Base-by-base conservation (phyloP, 495 filamentous ascomycete genomes). In the Zalerion maritima region DNA sequence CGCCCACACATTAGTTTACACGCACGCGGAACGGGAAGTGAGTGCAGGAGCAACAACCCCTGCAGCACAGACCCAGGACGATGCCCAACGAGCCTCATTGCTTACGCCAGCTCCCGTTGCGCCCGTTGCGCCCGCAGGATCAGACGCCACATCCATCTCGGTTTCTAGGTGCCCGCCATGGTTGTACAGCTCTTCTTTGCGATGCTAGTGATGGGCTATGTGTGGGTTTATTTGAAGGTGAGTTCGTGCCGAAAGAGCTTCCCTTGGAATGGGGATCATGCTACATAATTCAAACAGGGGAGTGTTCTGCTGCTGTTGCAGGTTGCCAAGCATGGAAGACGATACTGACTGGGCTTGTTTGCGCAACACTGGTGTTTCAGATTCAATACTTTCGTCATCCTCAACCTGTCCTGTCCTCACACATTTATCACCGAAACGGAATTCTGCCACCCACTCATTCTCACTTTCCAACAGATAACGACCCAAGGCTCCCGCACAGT, bases 211-310 rank as follows among this genome's bases (percentile, higher is more conserved):
- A 6, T 26, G 13, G 10, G 37, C 22, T 38, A 42, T 26, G 31
- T 42, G 11, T 25, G 27, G 3, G 23, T 35, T 5, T 37, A 35
- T 17, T 18, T 38, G 2, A 22, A 32, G 20, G 40, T 35, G 21
- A 26, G 40, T 38, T 20, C 20, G 25, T 24, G 8, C 6, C 15
- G 10, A 21, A n/a, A 19, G 21, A 10, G 21, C 10, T 2, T 19
- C 17, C 31, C 14, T 33, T 21, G 21, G 31, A 33, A 11, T 22
- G 29, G 4, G 17, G 29, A 5, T 22, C 21, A n/a, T 22, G n/a
- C 7, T 7, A n/a, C 3, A 1, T 4, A 12, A 6, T 14, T n/a
- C 15, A n/a, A 14, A 14, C 10, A 14, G 4, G 11, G 6, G 6
- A 14, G 6, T 7, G 15, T 4, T 12, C 25, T 27, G 25, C 15